Base-by-base conservation (phyloP, 108 stramenopile species). In the Epipyxis sp. region DNA sequence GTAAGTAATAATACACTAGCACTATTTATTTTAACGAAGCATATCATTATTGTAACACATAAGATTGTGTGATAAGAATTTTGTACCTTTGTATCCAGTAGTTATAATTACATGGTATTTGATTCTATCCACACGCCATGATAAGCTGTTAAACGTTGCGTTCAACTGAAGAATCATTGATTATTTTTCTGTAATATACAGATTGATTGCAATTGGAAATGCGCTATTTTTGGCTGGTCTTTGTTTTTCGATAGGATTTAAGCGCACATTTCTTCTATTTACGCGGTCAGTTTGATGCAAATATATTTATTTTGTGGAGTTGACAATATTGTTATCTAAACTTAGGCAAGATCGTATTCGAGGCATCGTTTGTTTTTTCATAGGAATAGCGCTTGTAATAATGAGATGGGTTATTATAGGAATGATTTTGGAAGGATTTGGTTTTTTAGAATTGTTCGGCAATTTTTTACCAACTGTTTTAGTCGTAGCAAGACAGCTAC, bases 361-460 rank as follows among this genome's bases (percentile, higher is more conserved):
- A 54, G 71, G 71, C 40, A 74, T 42, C 10, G 6, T 74, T 6
- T 74, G 71, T 42, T 74, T 74, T 42, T 74, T 74, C 43, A 29
- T 32, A 34, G 71, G 71, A 34, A 34, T 74, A 13, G 71, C 34
- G 3, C 34, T 74, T 10, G 32, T 74, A 10, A 6, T 74, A 13
- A 43, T 74, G 6, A 37, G 71, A 3, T 74, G 50, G 44, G 46
- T 16, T 74, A 13, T 74, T 13, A 42, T 74, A 13, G 71, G 71
- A 10, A 74, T 74, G 6, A 6, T 3, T 29, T 39, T 74, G 13
- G 71, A 74, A 42, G 29, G 42, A 3, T 74, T 74, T 32, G 71
- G 71, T 29, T 54, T 74, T 74, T 25, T 74, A 6, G 43, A 74
- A 6, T 39, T 74, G 50, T 74, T 74, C 34, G 71, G 71, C 40